Base-by-base conservation (phyloP, 768 basidiomycete genomes). In the Lactarius trivialis region DNA sequence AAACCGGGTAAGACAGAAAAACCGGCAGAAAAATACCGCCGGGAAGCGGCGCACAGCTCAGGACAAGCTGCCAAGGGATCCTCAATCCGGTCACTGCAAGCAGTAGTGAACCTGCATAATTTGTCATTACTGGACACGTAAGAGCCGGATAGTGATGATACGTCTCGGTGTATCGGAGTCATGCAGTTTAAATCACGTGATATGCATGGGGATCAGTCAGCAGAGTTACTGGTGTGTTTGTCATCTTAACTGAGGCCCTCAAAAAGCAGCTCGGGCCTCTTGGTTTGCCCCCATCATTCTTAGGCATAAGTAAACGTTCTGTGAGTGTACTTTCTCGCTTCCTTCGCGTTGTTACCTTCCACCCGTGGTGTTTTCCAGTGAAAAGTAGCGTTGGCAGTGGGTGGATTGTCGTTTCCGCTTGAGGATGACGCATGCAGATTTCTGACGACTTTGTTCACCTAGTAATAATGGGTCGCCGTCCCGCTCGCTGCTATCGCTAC, bases 401-500 rank as follows among this genome's bases (percentile, higher is more conserved):
- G 54, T 64, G 63, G 63, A 64, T 64, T 34, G 11, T 37, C 12
- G 12, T 17, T 7, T 15, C 24, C 14, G 26, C 24, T 14, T n/a
- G 14, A 51, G 32, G 63, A 64, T 64, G 58, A 55, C 48, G 37
- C 26, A n/a, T 9, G 19, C 36, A n/a, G n/a, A 33, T 28, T 24
- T 48, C 45, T 52, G 15, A 55, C 19, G 17, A 32, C 26, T 24
- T 55, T 9, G 3, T 37, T 51, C 4, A 64, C 4, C 12, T 48
- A 60, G 55, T 28, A 28, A 55, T 33, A 55, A 97, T 97, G 94
- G 94, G 94, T 84, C 92, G 93, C 76, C 91, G 93, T 82, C 93
- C 94, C 67, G 93, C 94, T 78, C 89, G 91, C 71, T 97, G 93
- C 85, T 96, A 96, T 81, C 89, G 94, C 69, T 98, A 98, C 82